Evolutionary conservation across 2,329 filamentous ascomycete species (phyloP), one percentile per base, ranked within the genome.

Genomic region (Fusarium chuoi): DNA sequence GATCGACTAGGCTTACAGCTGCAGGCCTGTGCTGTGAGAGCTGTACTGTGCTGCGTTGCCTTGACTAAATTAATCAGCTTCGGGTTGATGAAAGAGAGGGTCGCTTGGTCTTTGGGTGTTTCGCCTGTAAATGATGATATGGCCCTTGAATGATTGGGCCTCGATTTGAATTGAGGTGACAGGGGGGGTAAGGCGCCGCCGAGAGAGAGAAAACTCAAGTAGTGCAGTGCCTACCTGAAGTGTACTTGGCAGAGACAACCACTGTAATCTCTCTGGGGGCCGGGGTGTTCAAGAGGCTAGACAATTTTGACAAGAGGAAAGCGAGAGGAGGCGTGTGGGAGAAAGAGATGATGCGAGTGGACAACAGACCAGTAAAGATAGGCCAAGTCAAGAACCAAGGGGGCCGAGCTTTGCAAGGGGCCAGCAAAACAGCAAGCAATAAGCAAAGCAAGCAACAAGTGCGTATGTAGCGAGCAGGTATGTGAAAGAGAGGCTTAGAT

Each of bases 11-110:
- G 42, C 56, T 35, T 38, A 24, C 35, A 36, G 33, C 24, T 59
- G 17, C 22, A 42, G 35, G n/a, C 49, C 49, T 33, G 30, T 10
- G 30, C 30, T 30, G 30, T 30, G 30, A 30, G 30, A 30, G 10
- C 48, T 55, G 38, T 24, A 17, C 26, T 55, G 35, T 20, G 24
- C 55, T 70, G 61, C 67, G 69, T 65, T 72, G 64, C 65, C 76
- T 66, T 67, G 73, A 62, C 62, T 73, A 67, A 68, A 77, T 75
- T 68, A 66, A 77, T 75, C 63, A 75, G 73, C 70, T 66, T 73
- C 62, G 69, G 51, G 30, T 73, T 75, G 56, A 75, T 68, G 58
- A 68, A 66, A 75, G 59, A 70, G 73, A 75, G 65, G 55, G 64
- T 62, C 68, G 41, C 54, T 46, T 54, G 52, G 58, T 51, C 54